phyloP scores from a whole-genome alignment of 2,329 filamentous ascomycete genomes.

The Acrocalymma vagum region DNA sequence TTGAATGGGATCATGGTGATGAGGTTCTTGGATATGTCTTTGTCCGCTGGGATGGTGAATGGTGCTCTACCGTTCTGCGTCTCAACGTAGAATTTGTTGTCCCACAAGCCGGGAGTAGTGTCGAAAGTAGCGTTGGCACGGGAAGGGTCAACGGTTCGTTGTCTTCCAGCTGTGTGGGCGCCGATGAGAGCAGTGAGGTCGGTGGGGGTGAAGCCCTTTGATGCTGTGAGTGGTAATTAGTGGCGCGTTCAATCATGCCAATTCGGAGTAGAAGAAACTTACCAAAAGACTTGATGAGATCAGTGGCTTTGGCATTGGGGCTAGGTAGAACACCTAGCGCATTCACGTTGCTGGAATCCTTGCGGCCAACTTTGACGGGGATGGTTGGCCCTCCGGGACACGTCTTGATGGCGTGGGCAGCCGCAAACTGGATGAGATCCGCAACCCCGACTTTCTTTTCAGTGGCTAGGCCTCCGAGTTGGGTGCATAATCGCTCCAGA shows the following conservation, averaged over 20 bases:
- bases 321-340: conserved; percentile 33
- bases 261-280: conserved; percentile 4
- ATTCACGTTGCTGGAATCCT: conserved; percentile 34
- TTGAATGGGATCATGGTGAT: conserved; percentile 28
- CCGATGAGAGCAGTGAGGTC: conserved; percentile 51
- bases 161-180: conserved; percentile 45
- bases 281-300: conserved; percentile 42
- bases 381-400: conserved; percentile 45
- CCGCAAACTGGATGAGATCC: conserved; percentile 49
- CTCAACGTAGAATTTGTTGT: conserved; percentile 46
- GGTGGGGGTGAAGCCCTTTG: conserved; percentile 45
- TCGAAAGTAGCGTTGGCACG: conserved; percentile 37
- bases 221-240: conserved; percentile 16
- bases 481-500: conserved; percentile 52
- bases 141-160: conserved; percentile 34
- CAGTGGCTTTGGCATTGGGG: conserved; percentile 16
- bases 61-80: conserved; percentile 38
- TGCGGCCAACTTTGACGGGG: conserved; percentile 43
- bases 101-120: conserved; percentile 47
- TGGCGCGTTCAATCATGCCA: not conserved
- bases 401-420: conserved; percentile 46
- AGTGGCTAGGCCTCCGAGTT: conserved; percentile 49
- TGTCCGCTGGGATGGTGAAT: conserved; percentile 37
- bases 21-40: conserved; percentile 33
- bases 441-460: conserved; percentile 48